A percentile compares a stretch with the other conserved stretches of the same genome.
These are phyloP conservation scores for Bauhinia variegata DNA, from an alignment of 306 rosid species.

Conservation along the genomic window DNA sequence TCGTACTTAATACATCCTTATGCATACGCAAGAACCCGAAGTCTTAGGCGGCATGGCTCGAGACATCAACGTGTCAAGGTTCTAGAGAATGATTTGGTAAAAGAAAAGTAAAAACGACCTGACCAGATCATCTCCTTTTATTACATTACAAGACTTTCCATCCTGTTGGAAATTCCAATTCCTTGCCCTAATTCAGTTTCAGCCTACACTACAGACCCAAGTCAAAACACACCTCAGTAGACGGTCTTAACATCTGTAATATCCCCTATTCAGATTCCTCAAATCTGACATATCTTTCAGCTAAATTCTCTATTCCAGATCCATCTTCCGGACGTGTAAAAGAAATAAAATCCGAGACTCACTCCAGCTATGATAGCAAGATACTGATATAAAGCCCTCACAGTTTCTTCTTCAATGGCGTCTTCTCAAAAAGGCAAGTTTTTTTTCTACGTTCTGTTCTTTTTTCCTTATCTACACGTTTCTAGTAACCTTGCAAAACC, in stretches of 20 bases:
- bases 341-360: constrained; percentile 33
- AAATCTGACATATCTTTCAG: constrained; percentile 44
- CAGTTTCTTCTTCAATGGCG: constrained; percentile 60
- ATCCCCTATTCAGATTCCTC: constrained; percentile 36
- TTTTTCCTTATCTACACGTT: constrained; percentile 44
- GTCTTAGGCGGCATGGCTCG: background rate
- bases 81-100: too few relatives aligned
- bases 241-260: constrained; percentile 8
- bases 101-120: constrained; percentile 20
- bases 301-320: constrained; percentile 48
- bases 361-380: constrained; percentile 31
- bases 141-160: constrained; percentile 8
- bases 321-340: constrained; percentile 33
- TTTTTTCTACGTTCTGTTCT: constrained; percentile 55
- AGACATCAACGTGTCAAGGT: constrained; percentile 1
- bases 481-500: constrained; percentile 37
- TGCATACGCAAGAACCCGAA: too few relatives aligned
- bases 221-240: constrained; percentile 20
- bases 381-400: constrained; percentile 25
- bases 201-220: too few relatives aligned
- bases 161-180: background rate
- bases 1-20: too few relatives aligned
- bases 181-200: constrained; percentile 53
- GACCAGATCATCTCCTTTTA: constrained; percentile 27
- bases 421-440: constrained; percentile 68